Evolutionary conservation across 1,284 basidiomycete genomes (phyloP).

Genomic region (Ustilago loliicola): DNA sequence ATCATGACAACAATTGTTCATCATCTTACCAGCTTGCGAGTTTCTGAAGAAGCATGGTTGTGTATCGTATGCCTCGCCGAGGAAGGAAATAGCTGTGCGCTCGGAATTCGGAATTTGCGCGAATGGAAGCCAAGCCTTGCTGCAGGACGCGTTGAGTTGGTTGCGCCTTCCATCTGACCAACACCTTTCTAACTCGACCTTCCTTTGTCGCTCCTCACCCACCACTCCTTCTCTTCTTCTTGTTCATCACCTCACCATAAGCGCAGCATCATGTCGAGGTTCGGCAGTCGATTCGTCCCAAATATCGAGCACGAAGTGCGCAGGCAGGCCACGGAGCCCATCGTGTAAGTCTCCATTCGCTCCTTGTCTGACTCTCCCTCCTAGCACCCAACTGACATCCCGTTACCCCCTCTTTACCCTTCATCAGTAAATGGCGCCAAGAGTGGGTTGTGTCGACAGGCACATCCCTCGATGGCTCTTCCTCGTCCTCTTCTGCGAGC

Average conservation of each 20-base stretch:
- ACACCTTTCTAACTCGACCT: slow-evolving; percentile 6
- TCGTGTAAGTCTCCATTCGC: slow-evolving; percentile 20
- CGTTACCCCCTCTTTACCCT: no score
- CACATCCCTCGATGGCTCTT: slow-evolving; percentile 14
- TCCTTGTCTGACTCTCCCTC: background rate
- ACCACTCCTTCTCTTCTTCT: background rate
- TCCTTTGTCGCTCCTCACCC: background rate
- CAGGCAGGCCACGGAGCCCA: slow-evolving; percentile 36
- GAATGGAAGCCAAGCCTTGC: background rate
- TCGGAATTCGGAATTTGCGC: slow-evolving; percentile 9
- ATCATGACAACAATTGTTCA: background rate
- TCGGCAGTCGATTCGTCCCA: slow-evolving; percentile 41
- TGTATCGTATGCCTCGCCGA: background rate
- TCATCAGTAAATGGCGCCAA: slow-evolving; percentile 41
- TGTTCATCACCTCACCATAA: no score
- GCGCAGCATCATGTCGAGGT: slow-evolving; percentile 35
- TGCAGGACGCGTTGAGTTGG: slow-evolving; percentile 7
- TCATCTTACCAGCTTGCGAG: background rate
- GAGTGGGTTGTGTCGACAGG: slow-evolving; percentile 32
- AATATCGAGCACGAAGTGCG: slow-evolving; percentile 53
- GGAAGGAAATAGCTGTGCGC: background rate
- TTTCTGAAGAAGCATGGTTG: background rate
- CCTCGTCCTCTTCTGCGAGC: slow-evolving; percentile 15
- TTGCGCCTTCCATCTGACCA: slow-evolving; percentile 9
- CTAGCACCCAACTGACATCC: background rate